Percentiles rank a stretch among this genome's conserved stretches.
phyloP scores from a whole-genome alignment of 108 stramenopile species.

The Schizochytrium sp. region DNA sequence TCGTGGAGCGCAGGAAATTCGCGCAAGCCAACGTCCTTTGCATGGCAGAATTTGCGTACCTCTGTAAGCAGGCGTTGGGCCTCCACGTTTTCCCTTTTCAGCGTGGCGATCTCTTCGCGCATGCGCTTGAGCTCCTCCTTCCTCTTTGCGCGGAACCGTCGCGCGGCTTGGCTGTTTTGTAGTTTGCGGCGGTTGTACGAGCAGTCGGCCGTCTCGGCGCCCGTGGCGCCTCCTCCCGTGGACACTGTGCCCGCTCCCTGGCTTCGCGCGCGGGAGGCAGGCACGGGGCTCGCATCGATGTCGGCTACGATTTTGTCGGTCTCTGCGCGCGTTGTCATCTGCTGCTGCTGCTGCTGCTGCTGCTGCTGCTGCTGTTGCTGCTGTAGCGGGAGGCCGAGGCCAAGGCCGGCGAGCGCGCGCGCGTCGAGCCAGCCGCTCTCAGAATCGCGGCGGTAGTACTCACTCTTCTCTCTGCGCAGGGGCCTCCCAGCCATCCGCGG shows the following conservation, averaged over 20 bases:
- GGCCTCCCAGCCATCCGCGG: no score
- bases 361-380: no score
- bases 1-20: background rate
- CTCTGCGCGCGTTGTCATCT: no score
- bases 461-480: no score
- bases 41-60: background rate
- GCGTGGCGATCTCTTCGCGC: background rate
- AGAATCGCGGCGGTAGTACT: no score
- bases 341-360: no score
- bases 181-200: background rate
- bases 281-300: no score
- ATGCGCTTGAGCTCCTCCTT: background rate
- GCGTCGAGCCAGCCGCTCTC: no score
- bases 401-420: no score
- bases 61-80: background rate
- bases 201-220: background rate
- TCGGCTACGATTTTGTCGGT: no score
- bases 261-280: no score
- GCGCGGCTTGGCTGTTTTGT: background rate
- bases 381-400: no score
- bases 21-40: background rate
- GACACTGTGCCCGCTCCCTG: background rate
- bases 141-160: background rate
- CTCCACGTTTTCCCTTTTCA: background rate
- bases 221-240: background rate